Evolutionary conservation across 1,284 basidiomycete genomes (phyloP).

Genomic region (Kwoniella shivajii): DNA sequence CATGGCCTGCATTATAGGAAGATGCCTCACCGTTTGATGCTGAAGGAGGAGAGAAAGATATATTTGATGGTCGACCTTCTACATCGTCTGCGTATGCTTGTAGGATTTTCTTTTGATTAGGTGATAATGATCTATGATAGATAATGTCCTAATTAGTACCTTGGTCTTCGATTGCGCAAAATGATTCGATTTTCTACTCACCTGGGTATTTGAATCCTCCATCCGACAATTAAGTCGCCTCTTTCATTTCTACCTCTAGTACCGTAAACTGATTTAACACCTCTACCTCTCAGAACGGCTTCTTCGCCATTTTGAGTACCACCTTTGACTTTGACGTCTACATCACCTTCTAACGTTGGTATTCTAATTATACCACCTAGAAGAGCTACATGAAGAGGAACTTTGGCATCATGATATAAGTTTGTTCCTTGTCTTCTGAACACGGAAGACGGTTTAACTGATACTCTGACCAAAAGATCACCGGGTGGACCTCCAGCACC

Average conservation of each 20-base stretch:
- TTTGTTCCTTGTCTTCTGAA: conserved; percentile 93
- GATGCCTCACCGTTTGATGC: conserved; percentile 7
- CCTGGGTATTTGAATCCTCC: conserved; percentile 88
- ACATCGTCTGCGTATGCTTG: conserved; percentile 91
- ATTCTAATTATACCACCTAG: conserved; percentile 90
- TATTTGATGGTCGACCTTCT: conserved; percentile 64
- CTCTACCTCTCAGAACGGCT: conserved; percentile 88
- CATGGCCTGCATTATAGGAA: conserved; percentile 10
- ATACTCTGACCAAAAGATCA: conserved; percentile 85
- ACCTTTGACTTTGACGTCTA: conserved; percentile 88
- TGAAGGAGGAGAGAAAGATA: conserved; percentile 33
- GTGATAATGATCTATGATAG: conserved; percentile 68
- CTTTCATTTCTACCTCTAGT: conserved; percentile 63
- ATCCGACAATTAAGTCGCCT: conserved; percentile 90
- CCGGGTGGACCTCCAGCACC: conserved; percentile 79
- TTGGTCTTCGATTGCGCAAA: background rate
- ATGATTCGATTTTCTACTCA: conserved; percentile 56
- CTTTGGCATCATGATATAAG: conserved; percentile 85
- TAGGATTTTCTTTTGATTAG: conserved; percentile 80
- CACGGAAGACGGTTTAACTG: conserved; percentile 76
- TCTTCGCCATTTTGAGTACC: conserved; percentile 98
- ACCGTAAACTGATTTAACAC: conserved; percentile 72
- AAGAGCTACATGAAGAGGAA: conserved; percentile 89
- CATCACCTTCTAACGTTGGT: conserved; percentile 93
- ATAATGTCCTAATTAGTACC: background rate